Conservation (phyloP, 2,329 filamentous ascomycete species). For the Tolypocladium pustulatum region DNA sequence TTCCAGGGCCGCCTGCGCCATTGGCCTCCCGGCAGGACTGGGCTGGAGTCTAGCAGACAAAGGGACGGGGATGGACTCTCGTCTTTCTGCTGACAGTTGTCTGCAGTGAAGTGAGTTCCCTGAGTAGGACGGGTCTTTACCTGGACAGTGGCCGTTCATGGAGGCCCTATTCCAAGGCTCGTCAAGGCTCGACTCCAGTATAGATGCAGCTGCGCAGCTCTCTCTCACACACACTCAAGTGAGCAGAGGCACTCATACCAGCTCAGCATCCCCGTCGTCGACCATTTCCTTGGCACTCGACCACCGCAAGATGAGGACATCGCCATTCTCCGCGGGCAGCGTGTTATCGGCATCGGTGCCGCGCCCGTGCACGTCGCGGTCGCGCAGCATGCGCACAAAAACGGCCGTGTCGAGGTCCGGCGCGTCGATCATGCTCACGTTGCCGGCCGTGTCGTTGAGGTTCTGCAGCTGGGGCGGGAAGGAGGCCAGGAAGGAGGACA, state of each 20-base stretch:
- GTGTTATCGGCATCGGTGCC: constrained; percentile 54
- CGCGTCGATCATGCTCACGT: constrained; percentile 82
- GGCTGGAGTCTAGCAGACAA: not conserved
- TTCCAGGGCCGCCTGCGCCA: not conserved
- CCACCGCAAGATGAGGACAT: constrained; percentile 61
- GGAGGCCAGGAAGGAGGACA: constrained; percentile 69
- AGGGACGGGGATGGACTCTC: too few relatives aligned
- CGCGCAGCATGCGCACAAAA: constrained; percentile 64
- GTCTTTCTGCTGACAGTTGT: not conserved
- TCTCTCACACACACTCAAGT: not conserved
- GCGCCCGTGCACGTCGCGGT: constrained; percentile 46
- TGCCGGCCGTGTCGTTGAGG: constrained; percentile 82
- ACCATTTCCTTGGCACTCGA: constrained; percentile 60
- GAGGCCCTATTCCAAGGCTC: not conserved
- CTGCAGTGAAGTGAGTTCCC: not conserved
- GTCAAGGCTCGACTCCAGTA: not conserved
- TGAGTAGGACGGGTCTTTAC: not conserved
- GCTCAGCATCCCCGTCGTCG: constrained; percentile 43
- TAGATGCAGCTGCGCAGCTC: not conserved
- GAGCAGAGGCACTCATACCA: constrained; percentile 34
- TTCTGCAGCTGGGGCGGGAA: constrained; percentile 74
- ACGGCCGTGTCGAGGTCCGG: constrained; percentile 78
- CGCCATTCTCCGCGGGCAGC: constrained; percentile 47
- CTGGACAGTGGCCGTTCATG: not conserved
- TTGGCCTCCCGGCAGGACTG: not conserved